Percentiles rank a stretch among this genome's conserved stretches.
phyloP scores from a whole-genome alignment of 208 protist genomes.

The Angomonas deanei region DNA sequence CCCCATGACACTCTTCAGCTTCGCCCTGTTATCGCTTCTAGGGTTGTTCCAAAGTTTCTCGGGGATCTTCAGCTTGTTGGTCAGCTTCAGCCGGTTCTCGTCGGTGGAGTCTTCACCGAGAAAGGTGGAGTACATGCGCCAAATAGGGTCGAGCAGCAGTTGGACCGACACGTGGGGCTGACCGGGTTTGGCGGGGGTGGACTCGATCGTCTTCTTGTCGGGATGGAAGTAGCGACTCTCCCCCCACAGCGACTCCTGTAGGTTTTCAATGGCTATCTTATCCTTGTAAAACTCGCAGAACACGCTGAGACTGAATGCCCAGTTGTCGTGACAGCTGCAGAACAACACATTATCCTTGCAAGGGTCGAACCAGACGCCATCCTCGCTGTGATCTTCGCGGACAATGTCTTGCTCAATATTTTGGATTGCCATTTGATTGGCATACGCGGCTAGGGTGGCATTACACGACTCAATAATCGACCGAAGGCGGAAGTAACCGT shows the following conservation, averaged over 20 bases:
- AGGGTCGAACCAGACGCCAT: conserved; percentile 94
- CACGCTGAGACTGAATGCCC: conserved; percentile 82
- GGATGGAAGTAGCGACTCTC: conserved; percentile 95
- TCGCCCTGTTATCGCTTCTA: conserved; percentile 42
- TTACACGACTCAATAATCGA: conserved; percentile 94
- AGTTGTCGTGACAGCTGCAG: conserved; percentile 93
- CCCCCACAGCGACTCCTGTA: conserved; percentile 90
- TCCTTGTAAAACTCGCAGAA: conserved; percentile 91
- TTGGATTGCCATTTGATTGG: conserved; percentile 78
- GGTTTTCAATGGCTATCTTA: conserved; percentile 75
- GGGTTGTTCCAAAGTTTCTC: conserved; percentile 79
- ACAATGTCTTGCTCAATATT: conserved; percentile 74
- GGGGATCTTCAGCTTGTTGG: conserved; percentile 55
- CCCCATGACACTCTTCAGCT: conserved; percentile 85
- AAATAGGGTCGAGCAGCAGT: conserved; percentile 95
- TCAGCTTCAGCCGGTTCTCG: conserved; percentile 60
- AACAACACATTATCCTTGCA: conserved; percentile 97
- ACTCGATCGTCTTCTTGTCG: conserved; percentile 90
- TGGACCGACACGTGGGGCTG: conserved; percentile 93
- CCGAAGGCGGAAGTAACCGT: conserved; percentile 91
- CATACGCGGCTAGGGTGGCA: conserved; percentile 75
- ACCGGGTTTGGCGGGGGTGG: conserved; percentile 55
- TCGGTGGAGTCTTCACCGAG: conserved; percentile 67
- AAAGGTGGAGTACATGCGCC: conserved; percentile 92
- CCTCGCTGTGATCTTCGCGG: conserved; percentile 73